phyloP scores from a whole-genome alignment of 306 rosid genomes.

The Purshia tridentata region DNA sequence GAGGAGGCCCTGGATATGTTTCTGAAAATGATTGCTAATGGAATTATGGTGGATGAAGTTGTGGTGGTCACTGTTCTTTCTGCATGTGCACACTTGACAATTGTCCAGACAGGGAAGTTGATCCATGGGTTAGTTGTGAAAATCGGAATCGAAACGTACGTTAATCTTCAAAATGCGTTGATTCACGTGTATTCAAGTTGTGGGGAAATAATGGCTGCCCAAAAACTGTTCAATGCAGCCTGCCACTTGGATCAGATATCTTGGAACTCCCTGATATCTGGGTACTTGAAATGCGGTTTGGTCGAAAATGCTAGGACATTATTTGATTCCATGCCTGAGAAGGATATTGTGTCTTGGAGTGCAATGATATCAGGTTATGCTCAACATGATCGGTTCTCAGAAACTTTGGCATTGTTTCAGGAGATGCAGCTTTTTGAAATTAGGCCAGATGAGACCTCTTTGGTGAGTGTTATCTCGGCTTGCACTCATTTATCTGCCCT shows the following conservation, averaged over 20 bases:
- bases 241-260: constrained; percentile 58
- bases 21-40: constrained; percentile 42
- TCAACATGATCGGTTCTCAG: constrained; percentile 52
- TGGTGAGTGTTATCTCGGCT: constrained; percentile 72
- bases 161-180: constrained; percentile 73
- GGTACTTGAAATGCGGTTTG: constrained; percentile 59
- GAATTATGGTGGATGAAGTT: constrained; percentile 72
- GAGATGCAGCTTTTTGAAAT: constrained; percentile 65
- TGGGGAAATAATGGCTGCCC: constrained; percentile 54
- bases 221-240: constrained; percentile 50
- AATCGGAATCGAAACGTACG: constrained; percentile 58
- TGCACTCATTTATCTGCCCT: constrained; percentile 72
- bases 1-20: constrained; percentile 63
- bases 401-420: constrained; percentile 63
- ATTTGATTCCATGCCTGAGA: constrained; percentile 68
- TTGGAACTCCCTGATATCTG: constrained; percentile 90
- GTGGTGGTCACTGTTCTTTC: constrained; percentile 62
- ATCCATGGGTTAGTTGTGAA: constrained; percentile 63
- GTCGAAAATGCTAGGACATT: constrained; percentile 55
- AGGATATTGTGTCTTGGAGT: constrained; percentile 77
- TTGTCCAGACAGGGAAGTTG: constrained; percentile 42
- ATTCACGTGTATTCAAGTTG: constrained; percentile 65
- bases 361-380: constrained; percentile 80
- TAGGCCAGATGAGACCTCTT: constrained; percentile 58
- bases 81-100: constrained; percentile 45